Base-by-base conservation (phyloP, 257 asterid species). In the Nicotiana undulata region DNA sequence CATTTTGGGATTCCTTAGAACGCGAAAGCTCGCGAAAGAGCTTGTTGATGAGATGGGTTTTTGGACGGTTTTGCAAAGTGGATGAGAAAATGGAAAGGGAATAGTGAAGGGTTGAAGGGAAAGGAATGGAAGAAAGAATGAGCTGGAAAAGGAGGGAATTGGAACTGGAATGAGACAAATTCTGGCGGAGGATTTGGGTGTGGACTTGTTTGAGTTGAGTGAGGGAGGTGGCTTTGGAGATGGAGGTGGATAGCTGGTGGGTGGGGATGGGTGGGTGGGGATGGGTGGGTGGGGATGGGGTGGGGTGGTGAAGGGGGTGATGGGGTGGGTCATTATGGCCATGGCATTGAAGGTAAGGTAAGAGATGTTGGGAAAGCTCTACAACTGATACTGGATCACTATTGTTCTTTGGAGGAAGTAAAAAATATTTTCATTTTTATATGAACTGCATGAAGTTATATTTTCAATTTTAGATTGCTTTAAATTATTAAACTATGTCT, bases 201-300 rank as follows among this genome's bases (percentile, higher is more conserved):
- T 91, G 95, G 84, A 90, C 72, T 89, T 91, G 94, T 77, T 90
- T 93, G 66, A 91, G 87, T 28, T 89, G 93, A 18, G 87, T 81
- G 84, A 91, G 87, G 40, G 94, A 80, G 65, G 88, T 75, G 80
- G 87, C 83, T 28, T 81, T 32, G 80, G 84, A 79, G 40, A 85
- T 83, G 82, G 89, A 89, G 82, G 86, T 60, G 84, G 88, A 85
- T 56, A 89, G 84, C 85, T 10, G 68, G 85, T 58, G 67, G 66
- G 79, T 9, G 58, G 40, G 13, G 83, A 79, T 79, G 29, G 82
- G 13, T 72, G 84, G 65, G 55, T 60, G 85, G 81, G 64, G 40
- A 82, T 8, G 70, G 85, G 13, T 72, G 84, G 65, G 55, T 60
- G 85, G 81, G 64, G 40, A 82, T 8, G 70, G 85, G 29, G 85